Conservation (phyloP, 768 basidiomycete species). For the Mycena vulgaris region DNA sequence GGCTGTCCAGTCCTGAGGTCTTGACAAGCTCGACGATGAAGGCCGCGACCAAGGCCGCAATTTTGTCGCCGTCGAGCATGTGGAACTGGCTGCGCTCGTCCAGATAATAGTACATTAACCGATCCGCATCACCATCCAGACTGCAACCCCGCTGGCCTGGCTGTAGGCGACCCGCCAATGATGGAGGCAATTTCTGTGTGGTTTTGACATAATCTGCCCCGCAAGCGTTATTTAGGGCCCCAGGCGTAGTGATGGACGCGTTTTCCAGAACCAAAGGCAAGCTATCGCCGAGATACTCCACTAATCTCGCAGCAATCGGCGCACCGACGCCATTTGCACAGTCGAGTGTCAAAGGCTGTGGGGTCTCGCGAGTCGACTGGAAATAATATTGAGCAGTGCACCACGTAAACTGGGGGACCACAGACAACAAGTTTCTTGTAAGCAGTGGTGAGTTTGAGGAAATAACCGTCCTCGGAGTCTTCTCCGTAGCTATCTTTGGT, state of each 20-base stretch:
- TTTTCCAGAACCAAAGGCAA: conserved; percentile 81
- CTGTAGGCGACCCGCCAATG: conserved; percentile 72
- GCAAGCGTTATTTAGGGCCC: conserved; percentile 87
- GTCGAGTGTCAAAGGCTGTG: conserved; percentile 83
- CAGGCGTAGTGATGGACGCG: conserved; percentile 72
- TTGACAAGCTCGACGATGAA: conserved; percentile 94
- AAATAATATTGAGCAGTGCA: conserved; percentile 19
- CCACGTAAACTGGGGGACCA: conserved; percentile 31
- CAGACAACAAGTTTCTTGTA: conserved; percentile 92
- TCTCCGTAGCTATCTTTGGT: conserved; percentile 85
- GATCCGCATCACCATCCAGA: conserved; percentile 97
- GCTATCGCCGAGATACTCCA: conserved; percentile 69
- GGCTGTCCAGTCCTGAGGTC: conserved; percentile 82
- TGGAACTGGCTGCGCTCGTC: conserved; percentile 85
- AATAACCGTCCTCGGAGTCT: conserved; percentile 88
- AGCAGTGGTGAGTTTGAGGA: conserved; percentile 82
- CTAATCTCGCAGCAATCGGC: conserved; percentile 74
- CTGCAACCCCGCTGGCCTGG: conserved; percentile 91
- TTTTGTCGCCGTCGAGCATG: conserved; percentile 99
- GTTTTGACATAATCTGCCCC: conserved; percentile 99
- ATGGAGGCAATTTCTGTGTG: conserved; percentile 87
- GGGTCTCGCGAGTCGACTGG: conserved; percentile 72
- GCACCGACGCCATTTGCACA: conserved; percentile 99
- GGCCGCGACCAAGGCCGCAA: conserved; percentile 92
- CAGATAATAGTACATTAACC: conserved; percentile 95